Evolutionary conservation across 441 rosid species (phyloP).

Genomic region (Euphorbia corollata): DNA sequence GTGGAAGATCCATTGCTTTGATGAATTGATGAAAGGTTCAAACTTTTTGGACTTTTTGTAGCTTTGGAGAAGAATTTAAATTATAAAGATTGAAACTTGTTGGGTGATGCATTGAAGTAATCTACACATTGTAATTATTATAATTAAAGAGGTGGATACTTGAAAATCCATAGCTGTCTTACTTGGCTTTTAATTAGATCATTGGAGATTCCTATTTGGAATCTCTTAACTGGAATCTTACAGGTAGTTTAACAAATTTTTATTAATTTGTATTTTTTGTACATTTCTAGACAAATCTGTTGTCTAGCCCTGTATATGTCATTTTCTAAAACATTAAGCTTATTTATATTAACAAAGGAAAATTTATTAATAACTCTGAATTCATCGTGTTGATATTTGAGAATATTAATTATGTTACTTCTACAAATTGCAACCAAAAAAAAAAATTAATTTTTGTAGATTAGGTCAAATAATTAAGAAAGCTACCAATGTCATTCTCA

Average conservation of each 20-base stretch:
- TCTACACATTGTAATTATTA: slow-evolving; percentile 19
- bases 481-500: no score
- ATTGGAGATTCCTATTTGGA: neutral
- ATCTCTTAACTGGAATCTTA: neutral
- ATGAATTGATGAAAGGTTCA: neutral
- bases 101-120: slow-evolving; percentile 26
- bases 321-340: no score
- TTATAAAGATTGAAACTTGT: slow-evolving; percentile 15
- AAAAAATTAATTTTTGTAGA: no score
- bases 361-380: no score
- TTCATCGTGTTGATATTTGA: no score
- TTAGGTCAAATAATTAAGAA: no score
- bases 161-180: slow-evolving; percentile 6
- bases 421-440: no score
- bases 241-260: no score
- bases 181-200: slow-evolving; percentile 14
- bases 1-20: slow-evolving; percentile 15
- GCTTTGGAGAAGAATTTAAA: neutral
- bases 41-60: neutral
- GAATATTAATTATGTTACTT: no score
- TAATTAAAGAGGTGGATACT: neutral
- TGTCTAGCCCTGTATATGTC: neutral
- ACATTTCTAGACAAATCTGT: neutral
- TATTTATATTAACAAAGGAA: no score
- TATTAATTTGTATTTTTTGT: neutral